Conservation (phyloP, 2,329 filamentous ascomycete species). For the Ophiocordyceps camponoti-leonardi region DNA sequence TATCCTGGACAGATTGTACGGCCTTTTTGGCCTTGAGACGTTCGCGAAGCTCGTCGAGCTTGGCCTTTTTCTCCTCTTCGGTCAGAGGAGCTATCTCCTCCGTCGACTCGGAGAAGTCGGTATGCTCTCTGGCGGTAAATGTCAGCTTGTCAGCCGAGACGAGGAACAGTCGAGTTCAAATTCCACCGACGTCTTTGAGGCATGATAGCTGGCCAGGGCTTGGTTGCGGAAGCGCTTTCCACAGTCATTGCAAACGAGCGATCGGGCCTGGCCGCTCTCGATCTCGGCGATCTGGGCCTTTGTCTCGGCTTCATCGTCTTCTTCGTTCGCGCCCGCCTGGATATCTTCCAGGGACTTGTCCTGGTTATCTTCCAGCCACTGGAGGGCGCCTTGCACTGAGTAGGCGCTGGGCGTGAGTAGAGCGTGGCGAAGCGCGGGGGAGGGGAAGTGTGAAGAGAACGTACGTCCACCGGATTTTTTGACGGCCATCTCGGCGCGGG, state of each 20-base stretch:
- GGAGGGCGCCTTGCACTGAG: constrained; percentile 69
- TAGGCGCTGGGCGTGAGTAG: constrained; percentile 1
- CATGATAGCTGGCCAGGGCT: constrained; percentile 76
- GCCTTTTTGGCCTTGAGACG: constrained; percentile 59
- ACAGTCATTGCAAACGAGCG: constrained; percentile 87
- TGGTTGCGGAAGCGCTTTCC: constrained; percentile 76
- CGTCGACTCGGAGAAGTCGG: constrained; percentile 82
- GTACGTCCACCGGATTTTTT: constrained; percentile 64
- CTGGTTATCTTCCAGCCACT: constrained; percentile 88
- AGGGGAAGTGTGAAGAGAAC: background rate
- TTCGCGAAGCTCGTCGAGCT: constrained; percentile 55
- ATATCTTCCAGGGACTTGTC: constrained; percentile 78
- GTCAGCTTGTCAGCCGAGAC: constrained; percentile 2
- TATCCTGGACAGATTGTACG: constrained; percentile 51
- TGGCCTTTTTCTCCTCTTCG: constrained; percentile 76
- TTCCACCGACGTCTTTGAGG: constrained; percentile 53
- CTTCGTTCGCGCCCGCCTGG: constrained; percentile 28
- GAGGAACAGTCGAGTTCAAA: background rate
- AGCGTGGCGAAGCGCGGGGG: background rate
- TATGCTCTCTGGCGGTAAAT: constrained; percentile 46
- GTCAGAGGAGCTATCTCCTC: constrained; percentile 84
- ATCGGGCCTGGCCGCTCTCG: constrained; percentile 52
- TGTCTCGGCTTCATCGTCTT: constrained; percentile 30
- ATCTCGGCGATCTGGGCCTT: constrained; percentile 45
- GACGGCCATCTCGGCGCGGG: constrained; percentile 67